These are phyloP conservation scores for Isatis tinctoria DNA, from an alignment of 345 rosid species.

Conservation along the genomic window DNA sequence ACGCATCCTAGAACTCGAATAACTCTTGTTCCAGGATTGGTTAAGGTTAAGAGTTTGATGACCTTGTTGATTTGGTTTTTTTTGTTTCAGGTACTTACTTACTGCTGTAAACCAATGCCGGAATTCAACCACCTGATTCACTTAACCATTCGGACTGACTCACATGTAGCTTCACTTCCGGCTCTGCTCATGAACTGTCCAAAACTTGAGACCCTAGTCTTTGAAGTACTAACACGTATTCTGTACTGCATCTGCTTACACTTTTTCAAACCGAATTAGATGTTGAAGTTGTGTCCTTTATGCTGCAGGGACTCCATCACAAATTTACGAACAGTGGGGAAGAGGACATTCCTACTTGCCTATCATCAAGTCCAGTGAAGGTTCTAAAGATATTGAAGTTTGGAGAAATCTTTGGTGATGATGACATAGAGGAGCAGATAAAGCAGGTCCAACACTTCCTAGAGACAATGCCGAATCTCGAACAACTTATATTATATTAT, in stretches of 20 bases:
- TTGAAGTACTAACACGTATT: background rate
- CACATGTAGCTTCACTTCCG: background rate
- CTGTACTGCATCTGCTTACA: background rate
- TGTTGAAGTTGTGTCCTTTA: background rate
- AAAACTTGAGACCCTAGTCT: background rate
- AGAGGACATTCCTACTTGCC: background rate
- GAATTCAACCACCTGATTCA: slow-evolving; percentile 7
- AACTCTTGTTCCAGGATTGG: no score
- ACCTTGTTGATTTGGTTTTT: background rate
- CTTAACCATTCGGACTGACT: background rate
- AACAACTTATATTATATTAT: background rate
- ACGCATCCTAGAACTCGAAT: no score
- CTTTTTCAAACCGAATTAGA: background rate
- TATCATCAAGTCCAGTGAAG: slow-evolving; percentile 19
- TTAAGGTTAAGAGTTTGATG: background rate
- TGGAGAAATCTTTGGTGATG: background rate
- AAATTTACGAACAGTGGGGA: background rate
- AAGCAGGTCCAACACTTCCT: background rate
- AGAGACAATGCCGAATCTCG: slow-evolving; percentile 19
- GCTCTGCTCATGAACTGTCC: slow-evolving; percentile 5
- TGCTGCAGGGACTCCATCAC: slow-evolving; percentile 1
- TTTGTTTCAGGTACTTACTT: slow-evolving; percentile 15
- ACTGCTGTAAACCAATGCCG: slow-evolving; percentile 2
- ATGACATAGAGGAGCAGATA: background rate
- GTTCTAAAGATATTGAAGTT: background rate